These are phyloP conservation scores for Houttuynia cordata DNA, from an alignment of 164 flowering plant species.

Conservation along the genomic window DNA sequence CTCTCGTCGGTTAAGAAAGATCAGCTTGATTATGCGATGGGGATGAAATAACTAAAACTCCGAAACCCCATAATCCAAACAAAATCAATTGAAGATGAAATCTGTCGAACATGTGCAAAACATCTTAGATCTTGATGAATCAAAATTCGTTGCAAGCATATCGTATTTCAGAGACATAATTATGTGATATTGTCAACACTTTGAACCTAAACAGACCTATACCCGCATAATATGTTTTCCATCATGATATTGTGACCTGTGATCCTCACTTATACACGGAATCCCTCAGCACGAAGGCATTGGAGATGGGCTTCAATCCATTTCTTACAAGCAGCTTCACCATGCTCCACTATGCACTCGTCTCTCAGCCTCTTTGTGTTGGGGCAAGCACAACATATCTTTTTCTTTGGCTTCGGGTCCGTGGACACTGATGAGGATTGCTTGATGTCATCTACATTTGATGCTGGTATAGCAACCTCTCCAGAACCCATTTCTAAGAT, in stretches of 20 bases:
- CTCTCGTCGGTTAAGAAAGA: no score
- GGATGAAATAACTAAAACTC: no score
- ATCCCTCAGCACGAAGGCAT: constrained; percentile 62
- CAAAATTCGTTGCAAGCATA: no score
- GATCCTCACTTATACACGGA: constrained; percentile 18
- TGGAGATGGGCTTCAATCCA: constrained; percentile 55
- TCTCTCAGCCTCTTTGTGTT: constrained; percentile 20
- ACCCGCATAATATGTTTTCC: background rate
- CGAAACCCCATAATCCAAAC: no score
- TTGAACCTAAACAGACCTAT: background rate
- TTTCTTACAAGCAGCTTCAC: constrained; percentile 52
- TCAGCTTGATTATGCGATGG: no score
- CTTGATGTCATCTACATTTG: background rate
- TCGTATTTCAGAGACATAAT: background rate
- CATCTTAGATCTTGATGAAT: no score
- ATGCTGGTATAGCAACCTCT: background rate
- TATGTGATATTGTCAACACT: background rate
- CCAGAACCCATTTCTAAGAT: background rate
- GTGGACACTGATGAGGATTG: background rate
- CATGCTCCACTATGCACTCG: constrained; percentile 30
- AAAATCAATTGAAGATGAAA: no score
- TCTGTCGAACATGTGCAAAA: no score
- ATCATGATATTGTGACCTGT: background rate
- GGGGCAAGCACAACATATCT: constrained; percentile 34
- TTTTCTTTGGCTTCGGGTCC: constrained; percentile 39